Evolutionary conservation across 805 yeast genomes (phyloP).

Genomic region (Danielia reshetovae): DNA sequence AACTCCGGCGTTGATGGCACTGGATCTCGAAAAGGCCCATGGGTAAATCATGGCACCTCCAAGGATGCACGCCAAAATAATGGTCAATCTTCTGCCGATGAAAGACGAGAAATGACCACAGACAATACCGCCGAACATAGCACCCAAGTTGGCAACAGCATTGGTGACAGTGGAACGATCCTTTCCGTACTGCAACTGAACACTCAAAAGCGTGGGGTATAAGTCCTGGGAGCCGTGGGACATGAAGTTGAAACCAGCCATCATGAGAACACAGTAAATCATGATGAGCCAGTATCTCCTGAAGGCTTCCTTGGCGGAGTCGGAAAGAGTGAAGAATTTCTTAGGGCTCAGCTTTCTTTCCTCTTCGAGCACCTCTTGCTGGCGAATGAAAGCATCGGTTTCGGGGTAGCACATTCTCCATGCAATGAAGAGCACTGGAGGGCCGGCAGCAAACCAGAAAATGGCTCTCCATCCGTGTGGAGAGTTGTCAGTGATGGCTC

Average conservation of each 20-base stretch:
- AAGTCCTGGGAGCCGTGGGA: slow-evolving; percentile 42
- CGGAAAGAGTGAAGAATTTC: slow-evolving; percentile 2
- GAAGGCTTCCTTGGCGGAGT: slow-evolving; percentile 21
- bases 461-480: slow-evolving; percentile 59
- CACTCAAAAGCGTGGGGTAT: slow-evolving; percentile 37
- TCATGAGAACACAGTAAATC: slow-evolving; percentile 50
- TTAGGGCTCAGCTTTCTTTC: not conserved
- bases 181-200: slow-evolving; percentile 27
- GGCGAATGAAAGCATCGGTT: slow-evolving; percentile 46
- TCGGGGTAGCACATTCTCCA: slow-evolving; percentile 60
- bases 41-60: slow-evolving; percentile 41
- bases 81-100: slow-evolving; percentile 34
- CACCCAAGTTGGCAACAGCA: slow-evolving; percentile 40
- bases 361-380: slow-evolving; percentile 8
- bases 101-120: slow-evolving; percentile 43
- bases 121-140: slow-evolving; percentile 36
- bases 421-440: slow-evolving; percentile 52
- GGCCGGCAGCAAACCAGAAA: slow-evolving; percentile 70
- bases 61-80: slow-evolving; percentile 28
- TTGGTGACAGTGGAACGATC: slow-evolving; percentile 38
- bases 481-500: slow-evolving; percentile 50
- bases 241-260: slow-evolving; percentile 39
- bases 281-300: slow-evolving; percentile 58
- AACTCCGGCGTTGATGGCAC: slow-evolving; percentile 53
- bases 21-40: slow-evolving; percentile 17